Evolutionary conservation across 768 basidiomycete genomes (phyloP).

Genomic region (Pleurotus pulmonarius): DNA sequence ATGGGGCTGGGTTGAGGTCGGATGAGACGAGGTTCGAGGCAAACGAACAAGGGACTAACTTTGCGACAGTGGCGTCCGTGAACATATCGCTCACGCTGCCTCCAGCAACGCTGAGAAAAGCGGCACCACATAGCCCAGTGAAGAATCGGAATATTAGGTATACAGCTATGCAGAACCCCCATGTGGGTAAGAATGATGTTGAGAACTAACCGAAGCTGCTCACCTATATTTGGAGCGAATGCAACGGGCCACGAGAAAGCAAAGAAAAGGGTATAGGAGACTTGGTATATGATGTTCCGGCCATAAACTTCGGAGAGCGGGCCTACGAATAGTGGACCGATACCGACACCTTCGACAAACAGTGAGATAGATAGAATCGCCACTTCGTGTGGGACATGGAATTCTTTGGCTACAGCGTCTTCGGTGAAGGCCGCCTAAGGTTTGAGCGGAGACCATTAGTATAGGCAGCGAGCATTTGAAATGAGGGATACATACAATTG

Average conservation of each 20-base stretch:
- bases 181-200: not conserved
- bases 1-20: constrained; percentile 29
- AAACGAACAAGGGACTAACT: constrained; percentile 33
- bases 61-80: constrained; percentile 52
- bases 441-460: not conserved
- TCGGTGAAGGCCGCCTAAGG: constrained; percentile 62
- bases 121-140: constrained; percentile 54
- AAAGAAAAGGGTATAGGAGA: constrained; percentile 60
- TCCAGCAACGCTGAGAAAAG: constrained; percentile 54
- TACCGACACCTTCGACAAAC: constrained; percentile 54
- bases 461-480: not conserved
- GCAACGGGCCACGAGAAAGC: constrained; percentile 68
- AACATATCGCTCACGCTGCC: constrained; percentile 57
- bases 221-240: constrained; percentile 65
- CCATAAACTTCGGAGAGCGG: constrained; percentile 62
- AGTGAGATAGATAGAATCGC: constrained; percentile 53
- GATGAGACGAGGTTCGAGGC: not conserved
- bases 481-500: constrained; percentile 37
- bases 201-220: constrained; percentile 13
- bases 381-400: constrained; percentile 42
- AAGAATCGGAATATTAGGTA: constrained; percentile 58
- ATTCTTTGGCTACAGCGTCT: constrained; percentile 45
- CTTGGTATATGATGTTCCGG: constrained; percentile 56
- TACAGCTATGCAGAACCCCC: constrained; percentile 32
- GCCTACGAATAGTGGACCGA: constrained; percentile 54